These are phyloP conservation scores for Stachybotrys chartarum DNA, from an alignment of 2,329 filamentous ascomycete species.

Conservation along the genomic window DNA sequence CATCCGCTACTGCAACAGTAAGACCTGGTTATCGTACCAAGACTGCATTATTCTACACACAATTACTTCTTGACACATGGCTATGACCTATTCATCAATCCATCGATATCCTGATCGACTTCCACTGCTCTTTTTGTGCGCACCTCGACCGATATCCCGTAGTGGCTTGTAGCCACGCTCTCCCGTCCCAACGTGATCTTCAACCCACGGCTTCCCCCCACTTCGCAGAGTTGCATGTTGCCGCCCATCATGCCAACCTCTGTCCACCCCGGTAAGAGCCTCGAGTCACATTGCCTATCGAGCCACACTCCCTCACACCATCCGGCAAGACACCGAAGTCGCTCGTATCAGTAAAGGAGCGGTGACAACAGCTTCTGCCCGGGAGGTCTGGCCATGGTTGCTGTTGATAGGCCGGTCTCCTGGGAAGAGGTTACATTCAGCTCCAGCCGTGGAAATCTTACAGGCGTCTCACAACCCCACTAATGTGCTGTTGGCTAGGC, in stretches of 20 bases:
- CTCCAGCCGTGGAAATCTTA: background rate
- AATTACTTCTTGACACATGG: too few species aligned
- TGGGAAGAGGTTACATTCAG: background rate
- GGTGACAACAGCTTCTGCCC: background rate
- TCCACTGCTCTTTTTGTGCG: too few species aligned
- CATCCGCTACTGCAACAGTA: background rate
- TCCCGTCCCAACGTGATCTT: too few species aligned
- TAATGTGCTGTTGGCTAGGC: background rate
- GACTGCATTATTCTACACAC: too few species aligned
- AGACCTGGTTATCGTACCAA: background rate
- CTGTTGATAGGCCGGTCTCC: background rate
- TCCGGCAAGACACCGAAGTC: background rate
- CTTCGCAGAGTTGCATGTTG: background rate
- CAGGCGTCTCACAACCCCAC: background rate
- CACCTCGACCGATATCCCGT: too few species aligned
- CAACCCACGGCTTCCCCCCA: background rate
- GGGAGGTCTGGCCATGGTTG: background rate
- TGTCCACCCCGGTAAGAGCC: background rate
- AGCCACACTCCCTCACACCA: background rate
- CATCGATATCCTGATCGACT: too few species aligned
- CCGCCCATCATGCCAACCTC: background rate
- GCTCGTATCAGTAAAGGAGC: background rate
- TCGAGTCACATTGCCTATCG: background rate
- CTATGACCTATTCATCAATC: too few species aligned
- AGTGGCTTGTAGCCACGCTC: too few species aligned